Base-by-base conservation (phyloP, 129 eudicot genomes). In the Artemisia tridentata region DNA sequence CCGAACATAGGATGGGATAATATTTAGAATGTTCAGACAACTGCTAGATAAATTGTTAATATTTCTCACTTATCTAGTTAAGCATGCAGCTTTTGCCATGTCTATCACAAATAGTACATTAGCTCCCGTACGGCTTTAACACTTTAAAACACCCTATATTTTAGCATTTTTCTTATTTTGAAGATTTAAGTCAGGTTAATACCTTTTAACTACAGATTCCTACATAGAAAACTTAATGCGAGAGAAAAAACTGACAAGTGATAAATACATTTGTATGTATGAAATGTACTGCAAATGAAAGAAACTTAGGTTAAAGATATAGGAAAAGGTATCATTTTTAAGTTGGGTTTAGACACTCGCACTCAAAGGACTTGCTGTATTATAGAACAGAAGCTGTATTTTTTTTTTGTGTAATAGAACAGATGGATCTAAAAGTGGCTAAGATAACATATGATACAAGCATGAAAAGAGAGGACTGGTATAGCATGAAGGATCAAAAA, bases 21-120 rank as follows among this genome's bases (percentile, higher is more conserved):
- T 76, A 29, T 48, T 29, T 31, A 46, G 31, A 68, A 58, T 8
- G 3, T 21, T 18, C 45, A 38, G 10, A 7, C 45, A 38, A 38
- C 45, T 38, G 45, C 45, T 38, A 7, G 45, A 49, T 29, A n/a
- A 3, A 6, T 2, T 73, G 46, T 20, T 51, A 43, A 63, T 38
- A 61, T 52, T 63, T 50, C 45, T 19, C 78, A 53, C 55, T 61
- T 61, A 29, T 29, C 19, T 62, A 63, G 12, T 25, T 59, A 12
- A 72, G 59, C 67, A 46, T 45, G 20, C 67, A 43, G 9, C 43
- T 31, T 31, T 53, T 27, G 15, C 65, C 65, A 60, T 14, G 65
- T 27, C 65, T 60, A 58, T 58, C 31, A 21, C 63, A 58, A 3
- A 60, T 60, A 11, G 11, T 13, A 20, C 20, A 56, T 3, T 17